A percentile compares a stretch with the other conserved stretches of the same genome.
phyloP scores from a whole-genome alignment of 1,284 basidiomycete species.

The Ustilago hordei region DNA sequence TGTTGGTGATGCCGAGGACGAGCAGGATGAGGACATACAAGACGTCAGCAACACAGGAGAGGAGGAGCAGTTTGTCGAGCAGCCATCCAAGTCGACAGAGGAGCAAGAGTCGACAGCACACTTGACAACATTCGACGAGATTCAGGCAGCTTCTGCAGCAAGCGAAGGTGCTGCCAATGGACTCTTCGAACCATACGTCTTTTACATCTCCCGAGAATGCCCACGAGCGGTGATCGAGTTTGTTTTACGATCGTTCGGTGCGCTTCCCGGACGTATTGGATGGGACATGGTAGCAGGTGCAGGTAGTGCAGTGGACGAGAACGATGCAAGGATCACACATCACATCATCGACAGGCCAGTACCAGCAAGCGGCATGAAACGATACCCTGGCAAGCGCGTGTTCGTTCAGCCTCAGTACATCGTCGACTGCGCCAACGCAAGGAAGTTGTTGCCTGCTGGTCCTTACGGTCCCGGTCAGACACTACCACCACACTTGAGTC shows the following conservation, averaged over 20 bases:
- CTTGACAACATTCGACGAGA: slow-evolving; percentile 83
- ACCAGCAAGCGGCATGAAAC: slow-evolving; percentile 56
- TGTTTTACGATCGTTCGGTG: slow-evolving; percentile 88
- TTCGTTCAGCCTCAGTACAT: slow-evolving; percentile 99
- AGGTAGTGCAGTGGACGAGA: slow-evolving; percentile 81
- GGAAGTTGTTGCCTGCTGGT: slow-evolving; percentile 85
- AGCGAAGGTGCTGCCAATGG: slow-evolving; percentile 44
- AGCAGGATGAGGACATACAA: slow-evolving; percentile 34
- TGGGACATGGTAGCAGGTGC: slow-evolving; percentile 85
- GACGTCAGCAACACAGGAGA: slow-evolving; percentile 21
- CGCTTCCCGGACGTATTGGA: slow-evolving; percentile 78
- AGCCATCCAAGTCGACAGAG: slow-evolving; percentile 76
- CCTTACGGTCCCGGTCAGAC: slow-evolving; percentile 86
- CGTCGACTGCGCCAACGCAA: slow-evolving; percentile 92
- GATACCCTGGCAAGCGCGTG: slow-evolving; percentile 75
- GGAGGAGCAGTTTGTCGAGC: slow-evolving; percentile 58
- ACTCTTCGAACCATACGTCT: slow-evolving; percentile 87
- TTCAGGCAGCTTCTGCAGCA: slow-evolving; percentile 53
- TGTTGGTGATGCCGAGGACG: slow-evolving; percentile 44
- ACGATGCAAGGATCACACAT: slow-evolving; percentile 83
- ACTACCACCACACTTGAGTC: slow-evolving; percentile 94
- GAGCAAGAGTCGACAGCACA: slow-evolving; percentile 70
- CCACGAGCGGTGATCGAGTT: slow-evolving; percentile 95
- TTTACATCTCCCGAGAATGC: slow-evolving; percentile 94
- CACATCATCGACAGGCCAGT: slow-evolving; percentile 91